These are phyloP conservation scores for Arbutus unedo DNA, from an alignment of 148 eudicot genomes.

Conservation along the genomic window DNA sequence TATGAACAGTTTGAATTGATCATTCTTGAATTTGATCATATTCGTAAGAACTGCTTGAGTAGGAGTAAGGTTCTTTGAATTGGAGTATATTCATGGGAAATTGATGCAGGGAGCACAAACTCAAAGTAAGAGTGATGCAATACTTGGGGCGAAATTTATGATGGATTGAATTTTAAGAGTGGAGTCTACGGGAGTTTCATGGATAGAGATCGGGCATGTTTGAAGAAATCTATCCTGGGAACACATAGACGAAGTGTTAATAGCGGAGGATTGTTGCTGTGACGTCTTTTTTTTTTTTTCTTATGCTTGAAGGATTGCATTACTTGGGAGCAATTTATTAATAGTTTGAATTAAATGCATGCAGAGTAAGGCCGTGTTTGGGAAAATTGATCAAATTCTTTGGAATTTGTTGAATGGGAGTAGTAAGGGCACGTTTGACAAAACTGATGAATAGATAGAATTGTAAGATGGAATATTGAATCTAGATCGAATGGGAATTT, in stretches of 20 bases:
- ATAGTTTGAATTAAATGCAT: neutral
- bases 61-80: neutral
- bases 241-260: slow-evolving; percentile 17
- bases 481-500: neutral
- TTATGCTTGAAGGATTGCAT: neutral
- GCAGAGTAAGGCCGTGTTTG: neutral
- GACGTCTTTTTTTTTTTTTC: slow-evolving; percentile 4
- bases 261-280: slow-evolving; percentile 45
- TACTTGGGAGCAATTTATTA: neutral
- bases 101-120: neutral
- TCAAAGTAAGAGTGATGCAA: neutral
- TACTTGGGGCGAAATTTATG: neutral
- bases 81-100: neutral
- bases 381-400: neutral
- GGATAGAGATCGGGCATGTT: neutral
- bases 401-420: too few species aligned
- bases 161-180: neutral
- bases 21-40: neutral
- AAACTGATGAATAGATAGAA: neutral
- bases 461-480: neutral
- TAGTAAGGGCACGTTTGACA: neutral
- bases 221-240: slow-evolving; percentile 20
- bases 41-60: neutral
- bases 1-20: neutral
- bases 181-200: neutral